Percentiles rank a stretch among this genome's conserved stretches.
phyloP scores from a whole-genome alignment of 176 grass and related monocot species.

The Puccinellia tenuiflora region DNA sequence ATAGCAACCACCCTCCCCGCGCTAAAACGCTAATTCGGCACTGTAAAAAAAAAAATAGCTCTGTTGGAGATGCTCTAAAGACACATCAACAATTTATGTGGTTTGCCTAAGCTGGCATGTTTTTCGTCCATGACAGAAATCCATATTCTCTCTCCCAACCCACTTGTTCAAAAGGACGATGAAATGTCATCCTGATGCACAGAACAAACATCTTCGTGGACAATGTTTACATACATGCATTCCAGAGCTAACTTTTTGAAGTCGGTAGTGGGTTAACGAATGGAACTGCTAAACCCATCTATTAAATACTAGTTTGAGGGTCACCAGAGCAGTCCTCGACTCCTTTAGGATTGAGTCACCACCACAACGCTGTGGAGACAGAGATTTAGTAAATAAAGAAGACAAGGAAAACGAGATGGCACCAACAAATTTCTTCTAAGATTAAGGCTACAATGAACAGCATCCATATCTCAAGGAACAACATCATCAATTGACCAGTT shows the following conservation, averaged over 20 bases:
- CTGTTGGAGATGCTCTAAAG: too few species aligned
- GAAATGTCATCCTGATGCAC: neutral
- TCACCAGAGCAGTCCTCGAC: neutral
- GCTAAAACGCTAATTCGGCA: too few species aligned
- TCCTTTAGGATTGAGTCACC: neutral
- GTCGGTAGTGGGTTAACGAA: neutral
- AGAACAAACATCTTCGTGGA: neutral
- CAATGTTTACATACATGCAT: neutral
- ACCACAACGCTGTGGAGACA: neutral
- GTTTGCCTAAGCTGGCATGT: too few species aligned
- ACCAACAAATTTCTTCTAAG: conserved; percentile 2
- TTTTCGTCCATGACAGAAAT: too few species aligned
- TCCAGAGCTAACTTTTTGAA: neutral
- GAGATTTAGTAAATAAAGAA: neutral
- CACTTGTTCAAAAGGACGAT: neutral
- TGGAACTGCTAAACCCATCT: neutral
- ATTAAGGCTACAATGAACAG: conserved; percentile 1
- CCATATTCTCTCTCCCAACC: too few species aligned
- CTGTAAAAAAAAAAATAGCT: too few species aligned
- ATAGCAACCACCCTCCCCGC: too few species aligned
- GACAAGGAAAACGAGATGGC: neutral
- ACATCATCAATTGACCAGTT: neutral
- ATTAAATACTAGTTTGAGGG: neutral
- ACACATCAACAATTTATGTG: too few species aligned
- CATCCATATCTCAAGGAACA: conserved; percentile 13